Evolutionary conservation across 192 early-diverging fungal species (phyloP), one percentile per base, ranked within the genome.

Genomic region (Linnemannia exigua): DNA sequence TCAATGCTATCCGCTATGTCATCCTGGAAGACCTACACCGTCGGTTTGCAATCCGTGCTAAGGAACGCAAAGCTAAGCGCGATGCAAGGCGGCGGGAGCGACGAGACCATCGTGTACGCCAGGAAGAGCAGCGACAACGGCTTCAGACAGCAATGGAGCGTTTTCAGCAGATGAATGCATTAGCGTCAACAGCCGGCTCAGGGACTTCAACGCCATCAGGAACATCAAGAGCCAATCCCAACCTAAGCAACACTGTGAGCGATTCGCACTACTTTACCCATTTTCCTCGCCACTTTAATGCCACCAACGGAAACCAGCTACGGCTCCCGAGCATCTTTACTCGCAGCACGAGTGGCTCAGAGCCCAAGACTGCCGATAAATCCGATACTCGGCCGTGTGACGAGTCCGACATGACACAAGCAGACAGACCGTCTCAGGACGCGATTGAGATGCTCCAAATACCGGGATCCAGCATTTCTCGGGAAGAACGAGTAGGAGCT

Each of bases 1-100:
- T 85, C 15, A 85, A 79, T 48, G 48, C 77, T 1, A 85, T 85
- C 48, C 83, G 83, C n/a, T 85, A 85, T 76, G 83, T 85, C 36
- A 79, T 85, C 1, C n/a, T 79, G 61, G 83, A 85, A 35, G 75
- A 79, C 20, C 36, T 76, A 17, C 77, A 85, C 28, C 51, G 77
- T n/a, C 52, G 77, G 31, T 85, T 76, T 28, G 51, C 76, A 19
- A 33, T 54, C 36, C 77, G 47, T 6, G 74, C 77, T 33, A 79
- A 75, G 33, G 67, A 70, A 25, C 77, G 83, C 33, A 79, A 79
- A 20, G 74, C 73, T 20, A 71, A 75, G n/a, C 72, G 82, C 9
- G 66, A 75, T 8, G 76, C 68, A 12, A 31, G 76, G 47, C 77
- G 82, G 28, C 44, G 20, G 22, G 58, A 84, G 15, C 48, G 66